These are phyloP conservation scores for Kazachstania sp. DNA, from an alignment of 1,139 yeast species.

Conservation along the genomic window DNA sequence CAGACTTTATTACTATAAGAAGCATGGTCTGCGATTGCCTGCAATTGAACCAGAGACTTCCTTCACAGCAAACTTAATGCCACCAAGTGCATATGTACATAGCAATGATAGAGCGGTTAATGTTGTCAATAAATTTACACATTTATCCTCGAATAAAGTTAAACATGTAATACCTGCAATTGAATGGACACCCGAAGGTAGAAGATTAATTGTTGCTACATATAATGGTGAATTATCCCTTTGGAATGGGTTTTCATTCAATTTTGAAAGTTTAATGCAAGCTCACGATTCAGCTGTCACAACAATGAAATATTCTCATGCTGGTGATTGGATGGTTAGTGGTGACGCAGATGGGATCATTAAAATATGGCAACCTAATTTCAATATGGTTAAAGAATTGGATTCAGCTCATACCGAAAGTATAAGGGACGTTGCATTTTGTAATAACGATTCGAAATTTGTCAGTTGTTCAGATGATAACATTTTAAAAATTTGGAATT, in stretches of 20 bases:
- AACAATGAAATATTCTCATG: constrained; percentile 72
- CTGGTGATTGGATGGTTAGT: constrained; percentile 88
- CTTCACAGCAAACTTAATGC: constrained; percentile 61
- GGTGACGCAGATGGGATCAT: constrained; percentile 90
- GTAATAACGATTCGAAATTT: constrained; percentile 85
- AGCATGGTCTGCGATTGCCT: constrained; percentile 49
- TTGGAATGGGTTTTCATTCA: constrained; percentile 95
- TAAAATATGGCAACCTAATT: constrained; percentile 97
- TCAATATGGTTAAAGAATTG: constrained; percentile 85
- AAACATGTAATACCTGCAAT: constrained; percentile 86
- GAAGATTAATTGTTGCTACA: constrained; percentile 81
- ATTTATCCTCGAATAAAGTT: constrained; percentile 82
- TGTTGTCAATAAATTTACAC: constrained; percentile 75
- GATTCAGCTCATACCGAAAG: constrained; percentile 67
- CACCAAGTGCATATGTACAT: constrained; percentile 55
- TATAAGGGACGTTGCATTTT: constrained; percentile 76
- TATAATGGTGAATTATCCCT: constrained; percentile 93
- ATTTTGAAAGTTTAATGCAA: constrained; percentile 95
- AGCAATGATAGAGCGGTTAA: constrained; percentile 42
- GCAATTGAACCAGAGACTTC: constrained; percentile 69
- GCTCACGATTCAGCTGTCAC: constrained; percentile 92
- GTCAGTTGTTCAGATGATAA: constrained; percentile 92
- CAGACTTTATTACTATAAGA: constrained; percentile 55
- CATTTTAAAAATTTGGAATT: constrained; percentile 85
- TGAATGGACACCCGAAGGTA: constrained; percentile 94